Conservation (phyloP, 1,284 basidiomycete genomes). For the Xerocomus subilludens region DNA sequence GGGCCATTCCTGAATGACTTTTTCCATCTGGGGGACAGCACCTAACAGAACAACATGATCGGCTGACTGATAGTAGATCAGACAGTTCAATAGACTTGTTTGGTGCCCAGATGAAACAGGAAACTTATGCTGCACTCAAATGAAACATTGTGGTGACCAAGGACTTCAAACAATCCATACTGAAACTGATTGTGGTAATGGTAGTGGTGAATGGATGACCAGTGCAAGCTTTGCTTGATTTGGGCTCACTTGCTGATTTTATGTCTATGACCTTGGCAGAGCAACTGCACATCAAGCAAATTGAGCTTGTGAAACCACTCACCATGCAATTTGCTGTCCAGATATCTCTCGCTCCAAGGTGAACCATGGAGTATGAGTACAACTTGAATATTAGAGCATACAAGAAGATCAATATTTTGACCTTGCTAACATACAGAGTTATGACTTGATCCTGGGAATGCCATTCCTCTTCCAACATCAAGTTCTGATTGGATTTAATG, state of each 20-base stretch:
- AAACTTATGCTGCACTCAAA: too few relatives aligned
- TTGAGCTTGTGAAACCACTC: constrained; percentile 45
- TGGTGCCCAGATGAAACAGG: too few relatives aligned
- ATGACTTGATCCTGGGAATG: constrained; percentile 53
- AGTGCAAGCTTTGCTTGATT: constrained; percentile 51
- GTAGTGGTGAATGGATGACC: constrained; percentile 52
- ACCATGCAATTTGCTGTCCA: constrained; percentile 50
- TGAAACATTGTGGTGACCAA: too few relatives aligned
- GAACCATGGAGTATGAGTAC: constrained; percentile 45
- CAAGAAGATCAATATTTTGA: constrained; percentile 36
- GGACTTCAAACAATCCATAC: too few relatives aligned
- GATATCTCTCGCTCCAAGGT: constrained; percentile 36
- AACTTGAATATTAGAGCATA: constrained; percentile 52
- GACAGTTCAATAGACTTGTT: too few relatives aligned
- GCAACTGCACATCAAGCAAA: constrained; percentile 45
- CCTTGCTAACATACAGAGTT: constrained; percentile 49
- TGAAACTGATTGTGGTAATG: constrained; percentile 50
- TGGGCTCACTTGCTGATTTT: constrained; percentile 57
- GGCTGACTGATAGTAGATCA: too few relatives aligned
- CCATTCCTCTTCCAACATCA: constrained; percentile 52
- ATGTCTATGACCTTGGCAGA: constrained; percentile 55
- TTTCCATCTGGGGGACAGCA: too few relatives aligned
- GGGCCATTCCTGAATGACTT: too few relatives aligned
- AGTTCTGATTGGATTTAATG: constrained; percentile 35
- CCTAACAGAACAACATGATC: too few relatives aligned